Base-by-base conservation (phyloP, 2,329 filamentous ascomycete genomes). In the Diaporthe citriasiana region DNA sequence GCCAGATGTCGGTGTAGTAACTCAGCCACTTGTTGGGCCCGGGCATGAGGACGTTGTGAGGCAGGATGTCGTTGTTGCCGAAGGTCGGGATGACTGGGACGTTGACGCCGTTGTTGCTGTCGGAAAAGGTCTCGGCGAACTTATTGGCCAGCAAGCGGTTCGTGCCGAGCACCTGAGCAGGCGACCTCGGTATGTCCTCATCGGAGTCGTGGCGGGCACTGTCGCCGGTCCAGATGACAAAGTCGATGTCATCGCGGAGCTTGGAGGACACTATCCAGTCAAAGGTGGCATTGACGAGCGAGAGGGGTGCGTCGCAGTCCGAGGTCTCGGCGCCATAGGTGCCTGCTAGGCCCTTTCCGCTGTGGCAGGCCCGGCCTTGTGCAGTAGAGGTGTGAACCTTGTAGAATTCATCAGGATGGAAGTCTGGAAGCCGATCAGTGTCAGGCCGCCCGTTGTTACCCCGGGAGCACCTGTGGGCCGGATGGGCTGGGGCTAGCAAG, bases 51-150 rank as follows among this genome's bases (percentile, higher is more conserved):
- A 98, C 97, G 80, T 99, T 99, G 85, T 99, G 97, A 1, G 97
- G 97, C 75, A 98, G 90, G 74, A 99, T 95, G 80, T 99, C 97
- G 83, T 99, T 99, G 85, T 99, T 99, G 75, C 97, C 97, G 78
- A 98, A 92, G 0, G 93, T 98, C 0, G 97, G 95, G 27, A 99
- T 88, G 40, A 98, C 90, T 5, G 97, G 96, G 5, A 98, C 89
- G 17, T 88, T 83, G 74, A 95, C 89, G 73, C 90, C 89, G 71
- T 89, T 86, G 74, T 86, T 86, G 74, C 86, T 81, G 77, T 89
- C 85, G 55, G 89, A 86, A 50, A 98, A 98, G 13, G 93, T 87
- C 27, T 95, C 89, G 60, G 89, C 84, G 82, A 98, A 94, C 82
- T 94, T 94, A 78, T 91, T 84, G 65, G 95, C 92, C 76, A 98